These are phyloP conservation scores for Kwoniella pini DNA, from an alignment of 768 basidiomycete species.

Conservation along the genomic window DNA sequence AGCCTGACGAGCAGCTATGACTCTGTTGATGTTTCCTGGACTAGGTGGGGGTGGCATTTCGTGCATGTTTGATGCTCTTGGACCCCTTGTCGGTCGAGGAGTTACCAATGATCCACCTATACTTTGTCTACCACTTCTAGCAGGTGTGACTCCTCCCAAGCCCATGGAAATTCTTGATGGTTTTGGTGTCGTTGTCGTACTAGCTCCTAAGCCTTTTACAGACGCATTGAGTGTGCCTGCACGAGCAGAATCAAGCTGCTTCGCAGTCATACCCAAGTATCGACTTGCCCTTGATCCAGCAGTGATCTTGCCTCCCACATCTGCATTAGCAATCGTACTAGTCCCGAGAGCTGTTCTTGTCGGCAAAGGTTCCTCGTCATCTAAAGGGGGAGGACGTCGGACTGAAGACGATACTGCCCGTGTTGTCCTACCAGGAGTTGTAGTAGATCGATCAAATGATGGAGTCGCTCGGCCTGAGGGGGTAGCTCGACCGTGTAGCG, in stretches of 20 bases:
- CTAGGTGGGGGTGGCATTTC: conserved; percentile 53
- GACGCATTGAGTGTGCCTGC: conserved; percentile 34
- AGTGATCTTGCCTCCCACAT: conserved; percentile 61
- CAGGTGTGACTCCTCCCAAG: conserved; percentile 26
- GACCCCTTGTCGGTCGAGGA: conserved; percentile 20
- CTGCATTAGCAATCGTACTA: conserved; percentile 40
- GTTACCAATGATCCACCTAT: conserved; percentile 28
- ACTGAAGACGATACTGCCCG: conserved; percentile 12
- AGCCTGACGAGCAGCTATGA: conserved; percentile 22
- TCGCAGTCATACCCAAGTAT: conserved; percentile 80
- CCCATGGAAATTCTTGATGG: conserved; percentile 46
- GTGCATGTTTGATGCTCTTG: conserved; percentile 25
- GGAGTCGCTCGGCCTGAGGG: conserved; percentile 55
- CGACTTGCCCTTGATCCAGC: conserved; percentile 81
- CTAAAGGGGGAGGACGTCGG: not conserved
- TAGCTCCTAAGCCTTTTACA: conserved; percentile 26
- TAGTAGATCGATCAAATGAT: conserved; percentile 27
- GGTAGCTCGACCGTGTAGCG: conserved; percentile 57
- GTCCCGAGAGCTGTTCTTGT: conserved; percentile 33
- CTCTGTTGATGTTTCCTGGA: conserved; percentile 54
- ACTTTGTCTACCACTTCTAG: conserved; percentile 21
- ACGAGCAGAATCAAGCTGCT: conserved; percentile 64
- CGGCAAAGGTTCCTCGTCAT: conserved; percentile 26
- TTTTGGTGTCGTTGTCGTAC: conserved; percentile 37
- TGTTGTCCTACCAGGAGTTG: conserved; percentile 11